phyloP scores from a whole-genome alignment of 176 grass and related monocot genomes.

The Urochloa ruziziensis region DNA sequence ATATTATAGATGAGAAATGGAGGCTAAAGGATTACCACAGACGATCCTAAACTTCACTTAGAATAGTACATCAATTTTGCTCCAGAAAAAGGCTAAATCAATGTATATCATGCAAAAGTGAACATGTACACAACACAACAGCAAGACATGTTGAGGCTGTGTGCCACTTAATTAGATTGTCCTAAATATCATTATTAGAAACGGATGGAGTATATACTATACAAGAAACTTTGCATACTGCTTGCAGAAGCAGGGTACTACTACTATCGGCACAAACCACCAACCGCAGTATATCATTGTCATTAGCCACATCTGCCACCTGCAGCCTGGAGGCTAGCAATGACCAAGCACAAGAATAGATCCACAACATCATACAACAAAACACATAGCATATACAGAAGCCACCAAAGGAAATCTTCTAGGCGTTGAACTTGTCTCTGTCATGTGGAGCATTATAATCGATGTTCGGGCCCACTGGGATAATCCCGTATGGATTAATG shows the following conservation, averaged over 20 bases:
- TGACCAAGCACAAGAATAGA: neutral
- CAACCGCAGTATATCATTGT: neutral
- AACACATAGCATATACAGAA: neutral
- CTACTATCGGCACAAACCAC: neutral
- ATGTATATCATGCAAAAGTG: neutral
- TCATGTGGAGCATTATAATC: constrained; percentile 76
- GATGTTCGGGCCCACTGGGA: constrained; percentile 63
- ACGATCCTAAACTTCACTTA: neutral
- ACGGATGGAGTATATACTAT: neutral
- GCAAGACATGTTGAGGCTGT: neutral
- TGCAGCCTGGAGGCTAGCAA: neutral
- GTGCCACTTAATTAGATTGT: neutral
- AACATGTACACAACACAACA: too few species aligned
- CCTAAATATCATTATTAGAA: neutral
- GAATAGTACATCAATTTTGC: neutral
- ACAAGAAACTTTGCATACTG: neutral
- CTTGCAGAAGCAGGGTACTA: too few species aligned
- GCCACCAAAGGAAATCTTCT: neutral
- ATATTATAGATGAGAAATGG: too few species aligned
- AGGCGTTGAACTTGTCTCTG: constrained; percentile 53
- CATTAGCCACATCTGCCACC: neutral
- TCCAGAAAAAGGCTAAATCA: too few species aligned
- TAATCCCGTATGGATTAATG: constrained; percentile 70
- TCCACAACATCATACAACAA: neutral
- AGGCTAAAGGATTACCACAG: too few species aligned